Percentiles rank a stretch among this genome's conserved stretches.
These are phyloP conservation scores for Aspergillus latus DNA, from an alignment of 2,329 filamentous ascomycete genomes.

Conservation along the genomic window DNA sequence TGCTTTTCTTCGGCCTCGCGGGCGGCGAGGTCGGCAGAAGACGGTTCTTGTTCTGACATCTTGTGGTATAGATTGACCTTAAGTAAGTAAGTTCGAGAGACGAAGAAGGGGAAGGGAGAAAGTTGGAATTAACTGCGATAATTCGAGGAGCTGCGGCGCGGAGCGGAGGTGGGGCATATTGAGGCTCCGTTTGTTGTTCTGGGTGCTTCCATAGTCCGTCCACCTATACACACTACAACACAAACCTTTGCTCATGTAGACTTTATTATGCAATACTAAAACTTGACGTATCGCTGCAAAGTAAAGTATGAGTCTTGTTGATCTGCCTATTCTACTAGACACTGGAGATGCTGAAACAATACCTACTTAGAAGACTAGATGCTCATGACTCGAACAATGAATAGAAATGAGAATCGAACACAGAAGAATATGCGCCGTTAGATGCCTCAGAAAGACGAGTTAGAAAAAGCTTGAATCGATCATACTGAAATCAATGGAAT, in stretches of 20 bases:
- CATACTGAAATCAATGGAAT: neutral
- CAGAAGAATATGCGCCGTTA: neutral
- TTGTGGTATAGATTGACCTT: neutral
- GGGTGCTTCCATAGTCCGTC: neutral
- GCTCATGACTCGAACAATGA: neutral
- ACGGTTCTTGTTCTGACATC: slow-evolving; percentile 36
- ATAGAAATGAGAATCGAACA: neutral
- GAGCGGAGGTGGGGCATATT: neutral
- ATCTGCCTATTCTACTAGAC: neutral
- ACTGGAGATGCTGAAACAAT: neutral
- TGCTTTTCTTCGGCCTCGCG: slow-evolving; percentile 58
- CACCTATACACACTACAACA: too few relatives aligned
- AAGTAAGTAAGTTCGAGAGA: neutral
- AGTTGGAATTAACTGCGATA: neutral
- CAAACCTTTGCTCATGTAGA: too few relatives aligned
- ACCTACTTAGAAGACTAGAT: too few relatives aligned
- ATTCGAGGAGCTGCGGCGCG: neutral
- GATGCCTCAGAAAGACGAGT: slow-evolving; percentile 7
- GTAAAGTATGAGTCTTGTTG: neutral
- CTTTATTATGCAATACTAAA: too few relatives aligned
- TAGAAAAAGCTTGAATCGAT: neutral
- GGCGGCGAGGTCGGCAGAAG: slow-evolving; percentile 42
- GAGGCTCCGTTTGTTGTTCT: neutral
- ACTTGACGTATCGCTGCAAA: too few relatives aligned
- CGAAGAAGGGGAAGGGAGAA: neutral